phyloP scores from a whole-genome alignment of 2,329 filamentous ascomycete species.

The Trichoderma sp. region DNA sequence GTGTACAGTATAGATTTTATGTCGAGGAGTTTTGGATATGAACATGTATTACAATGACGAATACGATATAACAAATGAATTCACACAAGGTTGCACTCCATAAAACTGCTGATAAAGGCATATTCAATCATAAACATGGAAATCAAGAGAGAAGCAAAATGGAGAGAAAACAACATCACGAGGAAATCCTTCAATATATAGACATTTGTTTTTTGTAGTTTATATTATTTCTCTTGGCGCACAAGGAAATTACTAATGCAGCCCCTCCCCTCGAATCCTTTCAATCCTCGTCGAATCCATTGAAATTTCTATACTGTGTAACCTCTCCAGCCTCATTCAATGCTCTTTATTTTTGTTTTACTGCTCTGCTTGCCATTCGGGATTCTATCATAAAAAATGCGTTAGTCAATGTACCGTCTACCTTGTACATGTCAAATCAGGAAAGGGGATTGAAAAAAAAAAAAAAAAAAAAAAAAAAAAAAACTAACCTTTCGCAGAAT shows the following conservation, averaged over 20 bases:
- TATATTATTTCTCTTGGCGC: conserved; percentile 25
- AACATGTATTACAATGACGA: neutral
- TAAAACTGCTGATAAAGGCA: too few species aligned
- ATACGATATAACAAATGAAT: neutral
- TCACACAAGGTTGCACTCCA: neutral
- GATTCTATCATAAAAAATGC: conserved; percentile 36
- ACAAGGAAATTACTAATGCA: conserved; percentile 42
- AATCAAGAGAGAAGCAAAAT: neutral
- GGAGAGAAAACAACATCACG: neutral
- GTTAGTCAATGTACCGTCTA: neutral
- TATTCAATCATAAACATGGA: neutral
- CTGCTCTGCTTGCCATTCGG: conserved; percentile 45
- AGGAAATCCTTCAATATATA: conserved; percentile 34
- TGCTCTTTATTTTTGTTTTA: conserved; percentile 32
- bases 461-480: too few species aligned
- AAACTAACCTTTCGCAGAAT: conserved; percentile 88
- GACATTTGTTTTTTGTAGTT: conserved; percentile 22
- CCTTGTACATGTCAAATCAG: neutral
- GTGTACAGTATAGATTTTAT: neutral
- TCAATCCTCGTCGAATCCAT: conserved; percentile 27
- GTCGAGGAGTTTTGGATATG: neutral
- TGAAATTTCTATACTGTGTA: conserved; percentile 14
- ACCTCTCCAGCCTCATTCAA: neutral
- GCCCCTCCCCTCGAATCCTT: conserved; percentile 4
- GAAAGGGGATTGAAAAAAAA: too few species aligned